Percentiles rank a stretch among this genome's conserved stretches.
Conservation (phyloP, 225 moss, liverwort and hornwort genomes). For the Pleurozium schreberi region DNA sequence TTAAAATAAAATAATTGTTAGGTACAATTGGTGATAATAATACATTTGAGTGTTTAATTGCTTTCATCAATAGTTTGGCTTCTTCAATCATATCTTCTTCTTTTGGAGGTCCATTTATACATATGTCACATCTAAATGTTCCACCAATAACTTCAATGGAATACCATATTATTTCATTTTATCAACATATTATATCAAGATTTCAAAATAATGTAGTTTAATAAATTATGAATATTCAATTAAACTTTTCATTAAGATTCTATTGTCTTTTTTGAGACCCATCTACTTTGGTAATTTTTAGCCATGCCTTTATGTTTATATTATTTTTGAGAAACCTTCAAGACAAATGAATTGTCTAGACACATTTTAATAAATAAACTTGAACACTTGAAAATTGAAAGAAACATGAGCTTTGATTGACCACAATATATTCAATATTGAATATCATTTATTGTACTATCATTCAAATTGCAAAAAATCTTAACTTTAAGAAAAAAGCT, state of each 20-base stretch:
- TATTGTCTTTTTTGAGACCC: background rate
- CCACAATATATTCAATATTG: background rate
- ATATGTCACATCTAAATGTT: slow-evolving; percentile 28
- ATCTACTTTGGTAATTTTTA: background rate
- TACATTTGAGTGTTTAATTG: background rate
- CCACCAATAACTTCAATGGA: background rate
- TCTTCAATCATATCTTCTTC: slow-evolving; percentile 28
- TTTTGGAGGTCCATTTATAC: slow-evolving; percentile 15
- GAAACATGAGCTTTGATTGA: background rate
- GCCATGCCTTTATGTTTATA: background rate
- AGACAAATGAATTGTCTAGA: background rate
- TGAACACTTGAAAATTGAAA: background rate
- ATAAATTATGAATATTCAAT: no score
- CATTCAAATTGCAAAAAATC: background rate
- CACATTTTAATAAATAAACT: background rate
- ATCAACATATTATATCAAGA: accelerated
- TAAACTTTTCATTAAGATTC: background rate
- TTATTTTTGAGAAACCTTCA: background rate
- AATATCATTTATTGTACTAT: background rate
- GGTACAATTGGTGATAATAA: background rate
- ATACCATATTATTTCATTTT: background rate
- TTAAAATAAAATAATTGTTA: background rate
- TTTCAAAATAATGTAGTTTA: background rate
- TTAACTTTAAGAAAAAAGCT: background rate
- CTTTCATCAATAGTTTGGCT: slow-evolving; percentile 14